Evolutionary conservation across 2,329 filamentous ascomycete species (phyloP).

Genomic region (Conoideocrella luteorostrata): DNA sequence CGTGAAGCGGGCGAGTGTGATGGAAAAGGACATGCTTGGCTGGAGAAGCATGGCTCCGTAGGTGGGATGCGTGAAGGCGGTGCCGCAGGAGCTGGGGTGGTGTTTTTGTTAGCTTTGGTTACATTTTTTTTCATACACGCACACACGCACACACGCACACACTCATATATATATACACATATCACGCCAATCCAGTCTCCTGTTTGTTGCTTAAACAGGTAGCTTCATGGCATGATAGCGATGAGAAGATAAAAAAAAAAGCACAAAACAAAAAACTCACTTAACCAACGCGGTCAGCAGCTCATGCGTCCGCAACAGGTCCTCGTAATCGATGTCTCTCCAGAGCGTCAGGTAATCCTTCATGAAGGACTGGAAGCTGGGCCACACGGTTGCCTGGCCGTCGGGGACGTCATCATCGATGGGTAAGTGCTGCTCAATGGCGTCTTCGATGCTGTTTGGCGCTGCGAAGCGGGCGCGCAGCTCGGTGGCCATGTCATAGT

Average conservation of each 20-base stretch:
- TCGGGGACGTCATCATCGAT: conserved; percentile 58
- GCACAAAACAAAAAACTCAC: conserved; percentile 42
- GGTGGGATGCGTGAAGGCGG: conserved; percentile 71
- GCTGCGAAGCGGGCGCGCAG: conserved; percentile 50
- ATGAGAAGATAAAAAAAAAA: neutral
- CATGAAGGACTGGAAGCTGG: conserved; percentile 71
- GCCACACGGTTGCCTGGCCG: conserved; percentile 63
- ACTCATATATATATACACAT: too few species aligned
- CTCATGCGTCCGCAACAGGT: conserved; percentile 69
- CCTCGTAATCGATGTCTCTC: conserved; percentile 70
- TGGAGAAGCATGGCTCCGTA: conserved; percentile 78
- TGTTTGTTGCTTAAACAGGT: conserved; percentile 6
- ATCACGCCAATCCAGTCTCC: too few species aligned
- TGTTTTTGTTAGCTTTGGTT: neutral
- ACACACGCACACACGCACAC: too few species aligned
- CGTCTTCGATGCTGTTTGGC: conserved; percentile 49
- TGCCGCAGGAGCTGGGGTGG: conserved; percentile 65
- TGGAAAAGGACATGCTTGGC: conserved; percentile 75
- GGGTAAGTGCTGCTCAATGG: conserved; percentile 59
- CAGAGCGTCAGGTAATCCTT: conserved; percentile 76
- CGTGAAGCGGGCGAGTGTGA: conserved; percentile 73
- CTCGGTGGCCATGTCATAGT: conserved; percentile 61
- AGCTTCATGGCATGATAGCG: neutral
- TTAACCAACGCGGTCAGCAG: conserved; percentile 67
- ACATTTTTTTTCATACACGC: neutral